These are phyloP conservation scores for Pestalotiopsis sp. DNA, from an alignment of 2,329 filamentous ascomycete genomes.

Conservation along the genomic window DNA sequence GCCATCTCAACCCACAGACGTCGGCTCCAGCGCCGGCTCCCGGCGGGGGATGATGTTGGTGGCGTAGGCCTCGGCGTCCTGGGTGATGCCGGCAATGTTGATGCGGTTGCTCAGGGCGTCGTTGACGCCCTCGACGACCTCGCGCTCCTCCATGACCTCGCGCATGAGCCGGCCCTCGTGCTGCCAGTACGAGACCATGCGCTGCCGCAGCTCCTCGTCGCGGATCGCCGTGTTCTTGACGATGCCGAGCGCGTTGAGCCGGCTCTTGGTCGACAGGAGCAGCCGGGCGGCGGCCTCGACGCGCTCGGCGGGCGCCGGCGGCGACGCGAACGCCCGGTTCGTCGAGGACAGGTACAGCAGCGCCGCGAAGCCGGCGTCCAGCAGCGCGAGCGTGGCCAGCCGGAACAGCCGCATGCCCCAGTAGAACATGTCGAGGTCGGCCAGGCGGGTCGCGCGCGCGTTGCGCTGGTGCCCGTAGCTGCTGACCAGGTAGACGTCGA, in stretches of 20 bases:
- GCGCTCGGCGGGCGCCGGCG: constrained; percentile 63
- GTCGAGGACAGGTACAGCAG: constrained; percentile 77
- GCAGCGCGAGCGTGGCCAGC: constrained; percentile 59
- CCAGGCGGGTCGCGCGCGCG: constrained; percentile 57
- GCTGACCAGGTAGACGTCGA: constrained; percentile 66
- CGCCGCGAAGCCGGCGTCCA: constrained; percentile 64
- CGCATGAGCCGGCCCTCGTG: constrained; percentile 73
- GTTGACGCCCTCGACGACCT: constrained; percentile 71
- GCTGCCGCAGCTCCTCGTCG: constrained; percentile 68
- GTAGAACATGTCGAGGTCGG: constrained; percentile 69
- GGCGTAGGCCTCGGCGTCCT: constrained; percentile 65
- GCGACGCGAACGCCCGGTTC: constrained; percentile 71
- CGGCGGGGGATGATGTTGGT: constrained; percentile 39
- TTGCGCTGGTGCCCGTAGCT: constrained; percentile 68
- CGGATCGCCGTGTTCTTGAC: constrained; percentile 78
- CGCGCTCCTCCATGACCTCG: constrained; percentile 76
- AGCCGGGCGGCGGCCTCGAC: constrained; percentile 59
- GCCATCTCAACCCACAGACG: constrained; percentile 14
- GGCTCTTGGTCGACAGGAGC: constrained; percentile 62
- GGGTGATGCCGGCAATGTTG: constrained; percentile 59
- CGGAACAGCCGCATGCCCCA: constrained; percentile 69
- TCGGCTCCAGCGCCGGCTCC: constrained; percentile 11
- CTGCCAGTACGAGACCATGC: constrained; percentile 74
- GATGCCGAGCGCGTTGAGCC: constrained; percentile 71
- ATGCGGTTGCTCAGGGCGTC: constrained; percentile 65